phyloP scores from a whole-genome alignment of 2,329 filamentous ascomycete species.

The Chaetomium olivaceum region DNA sequence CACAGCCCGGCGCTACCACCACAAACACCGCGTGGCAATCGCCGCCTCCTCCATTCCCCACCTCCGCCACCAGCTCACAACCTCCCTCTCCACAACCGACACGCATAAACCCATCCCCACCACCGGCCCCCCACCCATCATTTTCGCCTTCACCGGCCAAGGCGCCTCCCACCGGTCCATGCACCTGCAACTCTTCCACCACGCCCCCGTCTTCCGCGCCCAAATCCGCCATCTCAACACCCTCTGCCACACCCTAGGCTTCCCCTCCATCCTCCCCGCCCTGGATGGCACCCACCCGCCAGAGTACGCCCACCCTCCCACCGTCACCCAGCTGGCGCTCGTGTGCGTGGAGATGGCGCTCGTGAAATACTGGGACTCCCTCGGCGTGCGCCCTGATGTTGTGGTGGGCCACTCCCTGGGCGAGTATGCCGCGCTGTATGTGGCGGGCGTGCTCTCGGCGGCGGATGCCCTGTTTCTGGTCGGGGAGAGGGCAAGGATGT shows the following conservation, averaged over 20 bases:
- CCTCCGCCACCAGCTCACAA: slow-evolving; percentile 44
- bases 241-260: slow-evolving; percentile 50
- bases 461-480: slow-evolving; percentile 71
- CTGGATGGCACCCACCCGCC: slow-evolving; percentile 46
- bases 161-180: slow-evolving; percentile 55
- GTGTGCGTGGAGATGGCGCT: slow-evolving; percentile 59
- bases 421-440: slow-evolving; percentile 71
- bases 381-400: slow-evolving; percentile 55
- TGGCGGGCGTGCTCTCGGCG: slow-evolving; percentile 70
- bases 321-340: slow-evolving; percentile 55
- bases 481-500: slow-evolving; percentile 66
- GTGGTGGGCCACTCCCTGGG: slow-evolving; percentile 66
- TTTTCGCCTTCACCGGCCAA: slow-evolving; percentile 59
- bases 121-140: not conserved
- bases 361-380: slow-evolving; percentile 54
- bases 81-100: not conserved
- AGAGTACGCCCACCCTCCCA: slow-evolving; percentile 50
- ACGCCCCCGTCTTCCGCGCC: slow-evolving; percentile 49
- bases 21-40: slow-evolving; percentile 56
- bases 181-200: slow-evolving; percentile 51
- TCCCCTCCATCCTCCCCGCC: slow-evolving; percentile 59
- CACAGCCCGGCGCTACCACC: slow-evolving; percentile 64
- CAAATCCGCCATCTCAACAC: slow-evolving; percentile 59
- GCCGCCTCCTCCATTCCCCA: slow-evolving; percentile 45
- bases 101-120: not conserved